Conservation (phyloP, 176 grass and related monocot species). For the Eleusine coracana region DNA sequence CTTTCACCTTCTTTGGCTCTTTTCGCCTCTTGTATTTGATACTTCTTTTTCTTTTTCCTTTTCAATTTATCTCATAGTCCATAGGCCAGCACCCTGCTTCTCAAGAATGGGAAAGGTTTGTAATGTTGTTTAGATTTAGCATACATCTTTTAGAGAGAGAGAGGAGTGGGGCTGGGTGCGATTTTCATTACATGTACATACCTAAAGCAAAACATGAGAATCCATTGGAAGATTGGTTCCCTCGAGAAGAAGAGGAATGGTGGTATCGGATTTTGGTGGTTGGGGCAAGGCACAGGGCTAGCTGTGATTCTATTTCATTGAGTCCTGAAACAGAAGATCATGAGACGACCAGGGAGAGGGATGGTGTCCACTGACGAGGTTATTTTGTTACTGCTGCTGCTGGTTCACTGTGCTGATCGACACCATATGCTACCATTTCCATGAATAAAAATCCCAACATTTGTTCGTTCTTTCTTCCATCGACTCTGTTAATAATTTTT, state of each 20-base stretch:
- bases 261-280: conserved; percentile 45
- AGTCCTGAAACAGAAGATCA: background rate
- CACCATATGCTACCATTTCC: conserved; percentile 65
- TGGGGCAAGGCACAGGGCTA: conserved; percentile 40
- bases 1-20: conserved; percentile 57
- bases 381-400: conserved; percentile 40
- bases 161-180: background rate
- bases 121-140: conserved; percentile 67
- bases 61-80: conserved; percentile 49
- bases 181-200: conserved; percentile 69
- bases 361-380: conserved; percentile 41
- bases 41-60: conserved; percentile 43
- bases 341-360: conserved; percentile 15
- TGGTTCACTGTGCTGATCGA: conserved; percentile 52
- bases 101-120: conserved; percentile 10
- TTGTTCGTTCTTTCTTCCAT: conserved; percentile 34
- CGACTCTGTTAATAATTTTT: conserved; percentile 3
- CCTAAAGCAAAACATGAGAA: conserved; percentile 56
- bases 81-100: conserved; percentile 49
- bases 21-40: conserved; percentile 45
- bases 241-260: conserved; percentile 33
- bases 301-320: conserved; percentile 31
- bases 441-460: conserved; percentile 80
- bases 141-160: conserved; percentile 42
- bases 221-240: conserved; percentile 57